phyloP scores from a whole-genome alignment of 2,329 filamentous ascomycete species.

The Acarospora socialis region DNA sequence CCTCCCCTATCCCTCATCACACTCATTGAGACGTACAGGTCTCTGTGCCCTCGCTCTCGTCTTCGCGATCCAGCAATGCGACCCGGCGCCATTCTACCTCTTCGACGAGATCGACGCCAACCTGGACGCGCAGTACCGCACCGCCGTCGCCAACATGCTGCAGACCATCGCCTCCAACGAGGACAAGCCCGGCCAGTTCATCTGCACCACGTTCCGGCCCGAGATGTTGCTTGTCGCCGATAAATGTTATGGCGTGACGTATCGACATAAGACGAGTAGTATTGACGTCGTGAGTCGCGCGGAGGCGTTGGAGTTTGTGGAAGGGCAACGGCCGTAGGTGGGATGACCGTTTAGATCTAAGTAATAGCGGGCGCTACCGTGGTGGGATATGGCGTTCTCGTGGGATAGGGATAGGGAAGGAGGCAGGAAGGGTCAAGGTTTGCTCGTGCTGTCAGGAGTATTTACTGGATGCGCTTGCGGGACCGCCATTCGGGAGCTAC shows the following conservation, averaged over 20 bases:
- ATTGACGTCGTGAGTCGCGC: conserved; percentile 83
- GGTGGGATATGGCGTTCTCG: too few species aligned
- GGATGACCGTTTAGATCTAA: too few species aligned
- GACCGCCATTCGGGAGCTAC: too few species aligned
- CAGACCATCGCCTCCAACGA: conserved; percentile 50
- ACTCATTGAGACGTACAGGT: conserved; percentile 36
- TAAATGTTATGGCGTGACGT: conserved; percentile 95
- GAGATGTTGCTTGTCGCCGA: conserved; percentile 93
- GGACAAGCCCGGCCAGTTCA: conserved; percentile 59
- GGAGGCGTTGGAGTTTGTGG: conserved; percentile 84
- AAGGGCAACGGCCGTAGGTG: conserved; percentile 49
- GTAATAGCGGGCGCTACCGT: too few species aligned
- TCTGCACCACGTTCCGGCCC: conserved; percentile 95
- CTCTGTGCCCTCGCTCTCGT: conserved; percentile 93
- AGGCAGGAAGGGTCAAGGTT: too few species aligned
- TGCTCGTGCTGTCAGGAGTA: too few species aligned
- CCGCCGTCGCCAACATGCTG: conserved; percentile 81
- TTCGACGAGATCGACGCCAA: conserved; percentile 99
- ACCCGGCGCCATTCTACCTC: conserved; percentile 95
- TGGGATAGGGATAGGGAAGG: too few species aligned
- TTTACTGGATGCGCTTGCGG: too few species aligned
- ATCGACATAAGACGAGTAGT: conserved; percentile 72
- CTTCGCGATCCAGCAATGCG: conserved; percentile 96
- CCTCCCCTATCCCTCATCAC: not conserved
- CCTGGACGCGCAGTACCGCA: conserved; percentile 92